Percentiles rank a stretch among this genome's conserved stretches.
Evolutionary conservation across 1,284 basidiomycete genomes (phyloP).

Genomic region (Cryptococcus jaspeensis): DNA sequence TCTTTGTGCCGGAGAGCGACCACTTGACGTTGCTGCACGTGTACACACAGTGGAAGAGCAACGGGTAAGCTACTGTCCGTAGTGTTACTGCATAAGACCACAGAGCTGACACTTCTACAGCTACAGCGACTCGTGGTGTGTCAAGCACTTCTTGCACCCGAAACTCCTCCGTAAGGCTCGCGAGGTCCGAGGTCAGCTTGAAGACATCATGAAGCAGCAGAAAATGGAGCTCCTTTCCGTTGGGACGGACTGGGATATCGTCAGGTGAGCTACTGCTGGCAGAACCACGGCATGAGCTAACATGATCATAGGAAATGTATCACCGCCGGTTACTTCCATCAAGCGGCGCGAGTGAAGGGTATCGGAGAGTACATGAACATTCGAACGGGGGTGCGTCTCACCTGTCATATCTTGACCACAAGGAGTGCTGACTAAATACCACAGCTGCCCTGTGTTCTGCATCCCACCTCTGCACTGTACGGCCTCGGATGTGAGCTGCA

Average conservation of each 20-base stretch:
- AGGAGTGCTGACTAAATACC: slow-evolving; percentile 6
- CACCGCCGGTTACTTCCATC: slow-evolving; percentile 97
- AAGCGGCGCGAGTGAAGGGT: slow-evolving; percentile 95
- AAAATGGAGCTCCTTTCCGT: slow-evolving; percentile 88
- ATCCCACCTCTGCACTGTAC: slow-evolving; percentile 94
- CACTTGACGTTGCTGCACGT: slow-evolving; percentile 95
- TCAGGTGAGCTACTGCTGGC: slow-evolving; percentile 59
- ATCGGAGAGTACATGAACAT: slow-evolving; percentile 99
- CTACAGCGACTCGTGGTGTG: slow-evolving; percentile 88
- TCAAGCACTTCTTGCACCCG: slow-evolving; percentile 93
- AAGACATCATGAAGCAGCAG: slow-evolving; percentile 98
- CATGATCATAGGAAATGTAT: slow-evolving; percentile 77
- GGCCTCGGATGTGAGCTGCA: slow-evolving; percentile 81
- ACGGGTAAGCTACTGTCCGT: slow-evolving; percentile 61
- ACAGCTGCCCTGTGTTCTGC: slow-evolving; percentile 59
- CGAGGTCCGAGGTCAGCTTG: slow-evolving; percentile 93
- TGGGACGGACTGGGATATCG: slow-evolving; percentile 92
- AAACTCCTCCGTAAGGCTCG: slow-evolving; percentile 92
- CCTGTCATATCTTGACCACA: slow-evolving; percentile 4
- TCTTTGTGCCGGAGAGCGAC: slow-evolving; percentile 97
- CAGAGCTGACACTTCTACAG: slow-evolving; percentile 50
- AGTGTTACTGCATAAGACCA: neutral
- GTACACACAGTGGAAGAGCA: slow-evolving; percentile 96
- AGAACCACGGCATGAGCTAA: slow-evolving; percentile 9
- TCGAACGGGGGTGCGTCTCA: slow-evolving; percentile 68